phyloP scores from a whole-genome alignment of 2,329 filamentous ascomycete genomes.

The Xylaria sp. region DNA sequence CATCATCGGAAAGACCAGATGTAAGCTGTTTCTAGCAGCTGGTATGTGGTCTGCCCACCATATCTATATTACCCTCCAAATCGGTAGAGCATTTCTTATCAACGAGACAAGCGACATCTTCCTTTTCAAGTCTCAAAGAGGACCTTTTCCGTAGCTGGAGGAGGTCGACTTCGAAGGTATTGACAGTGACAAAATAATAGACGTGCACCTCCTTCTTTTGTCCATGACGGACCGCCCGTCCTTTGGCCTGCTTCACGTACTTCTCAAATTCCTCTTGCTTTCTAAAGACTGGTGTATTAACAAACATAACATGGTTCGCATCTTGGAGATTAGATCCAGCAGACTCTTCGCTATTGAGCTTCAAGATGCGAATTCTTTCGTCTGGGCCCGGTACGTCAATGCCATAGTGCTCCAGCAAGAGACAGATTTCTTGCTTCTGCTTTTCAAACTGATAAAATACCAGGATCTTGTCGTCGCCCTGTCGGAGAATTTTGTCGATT shows the following conservation, averaged over 20 bases:
- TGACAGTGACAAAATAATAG: slow-evolving; percentile 53
- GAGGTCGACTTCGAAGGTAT: slow-evolving; percentile 55
- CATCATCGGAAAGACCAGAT: slow-evolving; percentile 38
- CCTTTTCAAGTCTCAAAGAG: slow-evolving; percentile 2
- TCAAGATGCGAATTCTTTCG: slow-evolving; percentile 50
- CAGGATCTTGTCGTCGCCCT: slow-evolving; percentile 45
- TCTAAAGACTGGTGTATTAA: slow-evolving; percentile 49
- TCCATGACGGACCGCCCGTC: slow-evolving; percentile 53
- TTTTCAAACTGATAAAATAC: slow-evolving; percentile 52
- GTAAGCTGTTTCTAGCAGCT: slow-evolving; percentile 29
- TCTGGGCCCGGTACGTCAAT: slow-evolving; percentile 25
- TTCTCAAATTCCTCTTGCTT: slow-evolving; percentile 49
- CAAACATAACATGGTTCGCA: slow-evolving; percentile 57
- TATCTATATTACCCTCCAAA: not conserved
- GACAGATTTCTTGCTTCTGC: slow-evolving; percentile 46
- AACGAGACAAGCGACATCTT: slow-evolving; percentile 10
- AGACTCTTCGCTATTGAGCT: slow-evolving; percentile 52
- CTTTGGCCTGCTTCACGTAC: slow-evolving; percentile 54
- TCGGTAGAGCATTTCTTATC: not conserved
- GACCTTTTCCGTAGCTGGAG: slow-evolving; percentile 44
- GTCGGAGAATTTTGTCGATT: slow-evolving; percentile 31
- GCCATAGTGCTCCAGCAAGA: slow-evolving; percentile 28
- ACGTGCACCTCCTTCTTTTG: slow-evolving; percentile 53
- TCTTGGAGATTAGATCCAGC: slow-evolving; percentile 55
- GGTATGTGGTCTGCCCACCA: not conserved